A percentile compares a stretch with the other conserved stretches of the same genome.
phyloP scores from a whole-genome alignment of 805 yeast genomes.

The Wickerhamiella azyma region DNA sequence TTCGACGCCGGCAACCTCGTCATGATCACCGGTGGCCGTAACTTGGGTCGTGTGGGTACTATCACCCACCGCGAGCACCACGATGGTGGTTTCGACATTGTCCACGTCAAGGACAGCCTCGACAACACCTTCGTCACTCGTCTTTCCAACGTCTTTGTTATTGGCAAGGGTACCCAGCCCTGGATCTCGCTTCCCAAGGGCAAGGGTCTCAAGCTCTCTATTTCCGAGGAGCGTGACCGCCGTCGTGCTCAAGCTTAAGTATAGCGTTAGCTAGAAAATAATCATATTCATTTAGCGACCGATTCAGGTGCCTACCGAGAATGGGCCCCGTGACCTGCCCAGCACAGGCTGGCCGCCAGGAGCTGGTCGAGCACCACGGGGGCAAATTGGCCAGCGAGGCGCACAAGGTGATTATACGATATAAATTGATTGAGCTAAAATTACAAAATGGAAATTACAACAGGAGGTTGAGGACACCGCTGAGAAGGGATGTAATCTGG shows the following conservation, averaged over 20 bases:
- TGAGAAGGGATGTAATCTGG: too few relatives aligned
- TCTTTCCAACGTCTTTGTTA: conserved; percentile 81
- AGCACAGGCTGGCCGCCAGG: too few relatives aligned
- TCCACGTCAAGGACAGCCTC: conserved; percentile 87
- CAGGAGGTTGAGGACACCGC: too few relatives aligned
- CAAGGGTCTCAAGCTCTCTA: conserved; percentile 93
- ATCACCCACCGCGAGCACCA: conserved; percentile 93
- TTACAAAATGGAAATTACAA: too few relatives aligned
- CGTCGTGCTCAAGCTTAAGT: conserved; percentile 65
- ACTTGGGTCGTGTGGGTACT: conserved; percentile 96
- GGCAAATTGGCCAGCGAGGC: too few relatives aligned
- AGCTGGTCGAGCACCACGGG: too few relatives aligned
- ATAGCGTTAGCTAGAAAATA: conserved; percentile 8
- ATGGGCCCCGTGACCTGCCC: too few relatives aligned
- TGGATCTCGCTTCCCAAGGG: conserved; percentile 95
- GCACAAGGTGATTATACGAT: too few relatives aligned
- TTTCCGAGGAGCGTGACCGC: conserved; percentile 97
- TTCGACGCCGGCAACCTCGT: conserved; percentile 86
- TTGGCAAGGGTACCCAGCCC: conserved; percentile 94
- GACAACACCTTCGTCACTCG: conserved; percentile 95
- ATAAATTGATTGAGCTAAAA: too few relatives aligned
- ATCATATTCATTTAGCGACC: background rate
- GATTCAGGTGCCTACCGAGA: too few relatives aligned
- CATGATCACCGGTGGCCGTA: conserved; percentile 96
- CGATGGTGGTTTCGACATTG: conserved; percentile 97